A percentile compares a stretch with the other conserved stretches of the same genome.
These are phyloP conservation scores for Fusarium musae DNA, from an alignment of 2,329 filamentous ascomycete species.

Conservation along the genomic window DNA sequence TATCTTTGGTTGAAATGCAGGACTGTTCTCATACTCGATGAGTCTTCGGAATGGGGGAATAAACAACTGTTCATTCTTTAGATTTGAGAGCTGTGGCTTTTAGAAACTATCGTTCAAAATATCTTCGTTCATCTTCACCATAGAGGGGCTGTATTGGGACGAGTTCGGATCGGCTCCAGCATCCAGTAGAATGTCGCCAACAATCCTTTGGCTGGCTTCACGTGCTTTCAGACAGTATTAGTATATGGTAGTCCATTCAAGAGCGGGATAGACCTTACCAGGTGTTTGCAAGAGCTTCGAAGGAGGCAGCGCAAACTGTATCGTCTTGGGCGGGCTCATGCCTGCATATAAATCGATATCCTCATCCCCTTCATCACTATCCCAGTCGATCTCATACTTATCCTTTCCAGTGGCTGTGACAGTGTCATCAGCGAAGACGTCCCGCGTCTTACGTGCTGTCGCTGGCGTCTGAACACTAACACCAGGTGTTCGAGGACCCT, in stretches of 20 bases:
- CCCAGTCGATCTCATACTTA: slow-evolving; percentile 74
- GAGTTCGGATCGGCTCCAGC: slow-evolving; percentile 72
- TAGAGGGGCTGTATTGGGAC: slow-evolving; percentile 70
- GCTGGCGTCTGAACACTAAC: slow-evolving; percentile 85
- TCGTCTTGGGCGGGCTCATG: slow-evolving; percentile 93
- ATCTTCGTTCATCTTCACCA: slow-evolving; percentile 73
- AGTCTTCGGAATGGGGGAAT: neutral
- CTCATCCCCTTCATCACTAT: slow-evolving; percentile 77
- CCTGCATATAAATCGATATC: slow-evolving; percentile 72
- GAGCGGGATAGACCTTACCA: slow-evolving; percentile 58
- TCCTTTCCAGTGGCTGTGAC: slow-evolving; percentile 44
- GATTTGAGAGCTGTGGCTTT: neutral
- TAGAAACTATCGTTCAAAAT: slow-evolving; percentile 72
- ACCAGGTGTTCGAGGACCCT: slow-evolving; percentile 77
- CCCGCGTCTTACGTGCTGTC: slow-evolving; percentile 60
- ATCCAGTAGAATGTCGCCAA: slow-evolving; percentile 81
- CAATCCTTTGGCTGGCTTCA: slow-evolving; percentile 83
- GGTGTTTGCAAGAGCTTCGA: slow-evolving; percentile 84
- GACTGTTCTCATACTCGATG: neutral
- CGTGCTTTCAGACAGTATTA: slow-evolving; percentile 62
- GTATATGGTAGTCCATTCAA: neutral
- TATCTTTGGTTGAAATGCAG: slow-evolving; percentile 19
- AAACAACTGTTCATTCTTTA: neutral
- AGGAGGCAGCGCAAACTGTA: slow-evolving; percentile 84
- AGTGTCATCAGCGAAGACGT: slow-evolving; percentile 56